phyloP scores from a whole-genome alignment of 495 filamentous ascomycete species.

The Penicillium macrosclerotiorum region DNA sequence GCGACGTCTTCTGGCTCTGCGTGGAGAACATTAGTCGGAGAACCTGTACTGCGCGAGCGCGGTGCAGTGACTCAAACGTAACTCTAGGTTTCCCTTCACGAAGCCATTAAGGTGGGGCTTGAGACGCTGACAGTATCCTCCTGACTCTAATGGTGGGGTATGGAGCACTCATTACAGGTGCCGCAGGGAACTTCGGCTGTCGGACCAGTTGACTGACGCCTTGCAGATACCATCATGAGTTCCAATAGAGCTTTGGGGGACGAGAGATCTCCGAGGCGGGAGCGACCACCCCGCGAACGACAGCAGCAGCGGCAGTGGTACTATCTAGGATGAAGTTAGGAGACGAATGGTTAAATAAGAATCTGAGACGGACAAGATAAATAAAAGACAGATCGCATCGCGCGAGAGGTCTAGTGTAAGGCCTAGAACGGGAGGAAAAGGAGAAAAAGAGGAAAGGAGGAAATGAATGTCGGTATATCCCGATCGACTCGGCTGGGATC shows the following conservation, averaged over 20 bases:
- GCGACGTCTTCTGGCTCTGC: no score
- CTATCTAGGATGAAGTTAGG: no score
- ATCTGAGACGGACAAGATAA: no score
- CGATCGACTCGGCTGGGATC: neutral
- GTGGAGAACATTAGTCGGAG: no score
- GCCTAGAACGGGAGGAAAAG: neutral
- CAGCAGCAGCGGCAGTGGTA: neutral
- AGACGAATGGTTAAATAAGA: no score
- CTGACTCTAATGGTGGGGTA: constrained; percentile 38
- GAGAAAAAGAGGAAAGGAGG: no score
- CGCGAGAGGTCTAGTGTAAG: neutral
- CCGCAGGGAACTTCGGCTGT: constrained; percentile 21
- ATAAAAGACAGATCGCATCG: no score
- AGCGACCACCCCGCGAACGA: constrained; percentile 2
- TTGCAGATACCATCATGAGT: constrained; percentile 40
- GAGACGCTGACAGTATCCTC: constrained; percentile 32
- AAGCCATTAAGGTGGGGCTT: constrained; percentile 23
- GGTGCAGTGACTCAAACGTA: no score
- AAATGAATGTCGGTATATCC: no score
- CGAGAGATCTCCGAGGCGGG: constrained; percentile 29
- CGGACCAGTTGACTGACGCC: constrained; percentile 26
- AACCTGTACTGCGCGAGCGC: no score
- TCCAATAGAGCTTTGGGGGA: constrained; percentile 35
- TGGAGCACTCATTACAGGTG: constrained; percentile 40
- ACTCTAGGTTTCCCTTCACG: constrained; percentile 30